Evolutionary conservation across 2,329 filamentous ascomycete species (phyloP).

Genomic region (Talaromyces sp.): DNA sequence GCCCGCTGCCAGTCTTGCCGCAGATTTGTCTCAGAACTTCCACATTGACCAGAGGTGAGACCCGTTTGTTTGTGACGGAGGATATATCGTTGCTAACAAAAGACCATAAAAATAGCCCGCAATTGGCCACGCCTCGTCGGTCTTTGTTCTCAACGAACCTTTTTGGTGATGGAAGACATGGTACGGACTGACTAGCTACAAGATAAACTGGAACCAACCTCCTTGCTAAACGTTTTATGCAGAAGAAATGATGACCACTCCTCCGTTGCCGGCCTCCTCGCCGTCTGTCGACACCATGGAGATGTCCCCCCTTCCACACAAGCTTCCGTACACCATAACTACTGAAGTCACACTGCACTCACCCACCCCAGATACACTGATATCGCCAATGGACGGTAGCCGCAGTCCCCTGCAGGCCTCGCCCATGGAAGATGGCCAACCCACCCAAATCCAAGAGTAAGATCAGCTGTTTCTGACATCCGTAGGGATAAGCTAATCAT

Average conservation of each 20-base stretch:
- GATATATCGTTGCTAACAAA: not conserved
- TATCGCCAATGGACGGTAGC: constrained; percentile 38
- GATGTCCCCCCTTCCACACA: constrained; percentile 87
- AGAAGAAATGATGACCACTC: constrained; percentile 73
- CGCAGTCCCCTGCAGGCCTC: constrained; percentile 36
- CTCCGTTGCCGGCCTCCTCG: constrained; percentile 78
- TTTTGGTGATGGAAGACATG: constrained; percentile 55
- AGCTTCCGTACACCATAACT: constrained; percentile 58
- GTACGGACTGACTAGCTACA: constrained; percentile 38
- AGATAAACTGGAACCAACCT: constrained; percentile 1
- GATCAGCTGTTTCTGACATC: constrained; percentile 15
- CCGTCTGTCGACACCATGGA: constrained; percentile 81
- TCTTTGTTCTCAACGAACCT: constrained; percentile 75
- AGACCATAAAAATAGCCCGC: constrained; percentile 56
- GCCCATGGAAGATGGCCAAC: constrained; percentile 28
- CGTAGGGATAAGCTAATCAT: not conserved
- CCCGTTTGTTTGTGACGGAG: not conserved
- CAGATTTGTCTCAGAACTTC: constrained; percentile 95
- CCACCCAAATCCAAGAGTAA: constrained; percentile 29
- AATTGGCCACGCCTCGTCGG: constrained; percentile 74
- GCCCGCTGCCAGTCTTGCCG: constrained; percentile 82
- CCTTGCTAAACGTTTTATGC: constrained; percentile 23
- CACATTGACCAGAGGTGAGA: constrained; percentile 87
- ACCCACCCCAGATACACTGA: constrained; percentile 56
- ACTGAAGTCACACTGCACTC: constrained; percentile 64